Evolutionary conservation across 139 green algal species (phyloP).

Genomic region (Chlorella ohadii): DNA sequence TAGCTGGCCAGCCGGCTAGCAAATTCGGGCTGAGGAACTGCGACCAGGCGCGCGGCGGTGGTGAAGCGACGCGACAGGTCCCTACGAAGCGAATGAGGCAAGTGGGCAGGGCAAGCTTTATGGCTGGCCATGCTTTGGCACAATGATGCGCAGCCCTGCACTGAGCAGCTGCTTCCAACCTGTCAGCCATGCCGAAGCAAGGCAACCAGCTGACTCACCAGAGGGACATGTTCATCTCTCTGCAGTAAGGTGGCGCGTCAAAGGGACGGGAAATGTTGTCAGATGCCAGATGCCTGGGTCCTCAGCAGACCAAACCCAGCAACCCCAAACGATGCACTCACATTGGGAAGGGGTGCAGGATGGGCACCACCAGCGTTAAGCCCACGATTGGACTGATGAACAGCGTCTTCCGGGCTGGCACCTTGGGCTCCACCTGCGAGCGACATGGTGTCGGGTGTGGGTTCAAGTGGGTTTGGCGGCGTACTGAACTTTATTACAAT

Average conservation of each 20-base stretch:
- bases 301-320: no score
- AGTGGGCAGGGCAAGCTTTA: no score
- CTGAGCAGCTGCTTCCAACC: no score
- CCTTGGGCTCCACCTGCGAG: not conserved
- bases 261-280: no score
- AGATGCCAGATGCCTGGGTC: no score
- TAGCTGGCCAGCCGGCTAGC: not conserved
- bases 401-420: not conserved
- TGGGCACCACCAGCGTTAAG: not conserved
- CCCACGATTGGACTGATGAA: not conserved
- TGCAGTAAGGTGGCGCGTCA: not conserved
- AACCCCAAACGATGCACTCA: no score
- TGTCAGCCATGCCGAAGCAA: not conserved
- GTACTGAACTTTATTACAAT: no score
- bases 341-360: not conserved
- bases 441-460: no score
- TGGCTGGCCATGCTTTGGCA: no score
- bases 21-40: not conserved
- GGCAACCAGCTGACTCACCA: not conserved
- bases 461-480: no score
- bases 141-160: no score
- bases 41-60: not conserved
- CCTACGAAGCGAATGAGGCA: not conserved
- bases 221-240: not conserved
- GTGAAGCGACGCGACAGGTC: conserved; percentile 11